phyloP scores from a whole-genome alignment of 1,139 yeast genomes.

The Nadsonia commutata region DNA sequence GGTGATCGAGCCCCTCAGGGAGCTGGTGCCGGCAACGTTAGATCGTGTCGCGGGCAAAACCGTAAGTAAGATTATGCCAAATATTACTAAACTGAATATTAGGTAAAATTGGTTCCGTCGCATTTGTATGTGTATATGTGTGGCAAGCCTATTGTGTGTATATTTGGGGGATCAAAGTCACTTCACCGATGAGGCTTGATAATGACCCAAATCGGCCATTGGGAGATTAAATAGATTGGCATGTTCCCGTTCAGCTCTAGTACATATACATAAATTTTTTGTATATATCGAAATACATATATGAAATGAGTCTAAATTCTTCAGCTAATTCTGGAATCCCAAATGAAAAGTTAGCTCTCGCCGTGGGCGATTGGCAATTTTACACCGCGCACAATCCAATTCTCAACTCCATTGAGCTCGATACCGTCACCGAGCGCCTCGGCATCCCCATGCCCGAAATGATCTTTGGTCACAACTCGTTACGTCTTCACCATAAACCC shows the following conservation, averaged over 20 bases:
- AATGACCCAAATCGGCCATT: too few relatives aligned
- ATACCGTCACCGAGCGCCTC: constrained; percentile 43
- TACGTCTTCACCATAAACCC: constrained; percentile 30
- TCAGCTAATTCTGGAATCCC: too few relatives aligned
- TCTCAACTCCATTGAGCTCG: constrained; percentile 59
- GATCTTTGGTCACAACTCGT: constrained; percentile 84
- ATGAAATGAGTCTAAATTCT: too few relatives aligned
- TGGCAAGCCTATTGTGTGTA: too few relatives aligned
- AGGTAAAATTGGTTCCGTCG: neutral
- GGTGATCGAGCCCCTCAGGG: too few relatives aligned
- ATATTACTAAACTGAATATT: neutral
- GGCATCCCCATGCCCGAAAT: constrained; percentile 88
- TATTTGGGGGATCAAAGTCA: too few relatives aligned
- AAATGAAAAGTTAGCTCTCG: constrained; percentile 2
- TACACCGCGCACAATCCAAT: constrained; percentile 66
- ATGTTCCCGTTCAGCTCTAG: too few relatives aligned
- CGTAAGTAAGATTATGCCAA: neutral
- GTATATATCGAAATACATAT: too few relatives aligned
- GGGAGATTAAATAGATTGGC: too few relatives aligned
- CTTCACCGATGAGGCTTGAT: too few relatives aligned
- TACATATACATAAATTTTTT: too few relatives aligned
- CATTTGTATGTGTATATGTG: too few relatives aligned
- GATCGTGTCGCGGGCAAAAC: neutral
- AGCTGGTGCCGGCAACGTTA: neutral
- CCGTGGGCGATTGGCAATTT: constrained; percentile 51